These are phyloP conservation scores for Mycosphaerelloides madeirae DNA, from an alignment of 2,329 filamentous ascomycete species.

Conservation along the genomic window DNA sequence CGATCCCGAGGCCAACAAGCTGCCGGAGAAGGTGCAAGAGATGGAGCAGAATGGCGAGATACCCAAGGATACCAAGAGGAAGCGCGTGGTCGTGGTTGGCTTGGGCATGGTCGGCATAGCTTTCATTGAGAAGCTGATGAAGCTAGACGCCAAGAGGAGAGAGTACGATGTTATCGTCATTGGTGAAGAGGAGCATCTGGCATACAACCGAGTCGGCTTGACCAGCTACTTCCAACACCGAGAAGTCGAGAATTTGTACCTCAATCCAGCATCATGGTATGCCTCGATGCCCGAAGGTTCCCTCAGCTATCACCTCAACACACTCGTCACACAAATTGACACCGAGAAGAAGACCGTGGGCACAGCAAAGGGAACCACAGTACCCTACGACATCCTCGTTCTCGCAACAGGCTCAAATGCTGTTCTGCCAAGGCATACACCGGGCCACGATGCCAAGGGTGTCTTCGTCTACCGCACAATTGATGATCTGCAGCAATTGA, in stretches of 20 bases:
- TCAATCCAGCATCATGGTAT: slow-evolving; percentile 82
- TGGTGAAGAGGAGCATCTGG: slow-evolving; percentile 80
- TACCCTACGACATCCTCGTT: slow-evolving; percentile 75
- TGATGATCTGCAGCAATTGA: slow-evolving; percentile 71
- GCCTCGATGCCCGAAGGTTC: slow-evolving; percentile 60
- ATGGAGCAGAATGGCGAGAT: slow-evolving; percentile 32
- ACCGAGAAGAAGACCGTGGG: slow-evolving; percentile 60
- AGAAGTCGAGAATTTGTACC: slow-evolving; percentile 78
- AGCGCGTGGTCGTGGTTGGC: slow-evolving; percentile 75
- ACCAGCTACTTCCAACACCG: slow-evolving; percentile 87
- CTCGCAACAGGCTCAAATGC: slow-evolving; percentile 85
- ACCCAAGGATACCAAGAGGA: slow-evolving; percentile 42
- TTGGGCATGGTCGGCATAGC: slow-evolving; percentile 70
- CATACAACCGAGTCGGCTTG: slow-evolving; percentile 85
- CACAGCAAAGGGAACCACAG: slow-evolving; percentile 63
- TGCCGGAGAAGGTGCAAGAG: slow-evolving; percentile 41
- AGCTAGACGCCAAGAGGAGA: slow-evolving; percentile 68
- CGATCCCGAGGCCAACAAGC: slow-evolving; percentile 42
- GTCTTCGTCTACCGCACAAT: slow-evolving; percentile 90
- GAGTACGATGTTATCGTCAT: slow-evolving; percentile 81
- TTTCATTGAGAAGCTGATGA: slow-evolving; percentile 77
- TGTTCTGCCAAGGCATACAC: slow-evolving; percentile 65
- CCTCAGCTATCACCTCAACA: slow-evolving; percentile 71
- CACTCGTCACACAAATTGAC: slow-evolving; percentile 64
- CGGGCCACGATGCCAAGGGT: slow-evolving; percentile 72